Base-by-base conservation (phyloP, 805 yeast genomes). In the Metschnikowia aberdeeniae region DNA sequence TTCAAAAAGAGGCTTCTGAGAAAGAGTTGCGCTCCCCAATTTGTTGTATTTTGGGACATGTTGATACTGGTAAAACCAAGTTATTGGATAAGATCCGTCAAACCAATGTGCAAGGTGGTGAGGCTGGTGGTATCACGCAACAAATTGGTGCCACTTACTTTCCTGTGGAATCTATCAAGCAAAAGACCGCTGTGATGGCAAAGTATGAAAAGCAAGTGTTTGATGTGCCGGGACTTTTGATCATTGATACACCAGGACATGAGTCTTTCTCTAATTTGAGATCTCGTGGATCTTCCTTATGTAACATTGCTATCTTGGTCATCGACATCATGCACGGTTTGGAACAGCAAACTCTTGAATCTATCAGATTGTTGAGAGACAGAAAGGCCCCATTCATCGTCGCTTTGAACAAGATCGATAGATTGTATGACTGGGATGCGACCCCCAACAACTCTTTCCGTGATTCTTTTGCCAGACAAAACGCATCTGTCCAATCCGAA, bases 41-140 rank as follows among this genome's bases (percentile, higher is more conserved):
- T 65, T 93, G 99, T 70, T 89, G 97, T 85, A 93, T 93, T 61
- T 78, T 93, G 68, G 99, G 99, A 65, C 99, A 93, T 76, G 99
- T 93, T 70, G 99, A 93, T 78, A 93, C 99, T 47, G 99, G 99
- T 83, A 93, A 93, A 72, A 93, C 99, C 55, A 93, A 93, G 67
- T 79, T 93, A 54, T 77, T 93, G 66, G 99, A 93, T 66, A 93
- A 93, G 70, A 84, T 93, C 57, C 92, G 99, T 75, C 97, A 92
- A 75, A 93, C 98, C 34, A 93, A 93, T 63, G 99, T 93, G 50
- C 99, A 93, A 75, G 99, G 97, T 67, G 99, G 99, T 63, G 99
- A 93, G 75, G 99, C 99, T 45, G 99, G 99, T 76, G 99, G 99
- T 76, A 93, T 93, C 67, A 93, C 99, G 54, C 99, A 93, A 78